Conservation (phyloP, 495 filamentous ascomycete genomes). For the Coniosporium apollinis region DNA sequence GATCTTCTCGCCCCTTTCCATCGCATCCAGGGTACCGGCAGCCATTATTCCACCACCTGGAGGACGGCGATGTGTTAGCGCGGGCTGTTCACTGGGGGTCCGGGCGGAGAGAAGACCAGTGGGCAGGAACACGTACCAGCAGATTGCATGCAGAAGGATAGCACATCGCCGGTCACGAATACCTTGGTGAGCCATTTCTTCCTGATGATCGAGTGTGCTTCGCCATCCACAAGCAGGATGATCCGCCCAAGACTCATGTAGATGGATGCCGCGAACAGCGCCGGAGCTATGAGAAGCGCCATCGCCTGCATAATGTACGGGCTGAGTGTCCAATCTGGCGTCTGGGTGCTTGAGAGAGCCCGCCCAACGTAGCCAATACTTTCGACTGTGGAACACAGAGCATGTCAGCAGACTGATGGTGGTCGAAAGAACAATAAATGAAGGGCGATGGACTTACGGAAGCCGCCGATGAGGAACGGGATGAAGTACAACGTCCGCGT, state of each 20-base stretch:
- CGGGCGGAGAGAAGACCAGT: background rate
- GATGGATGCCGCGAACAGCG: slow-evolving; percentile 28
- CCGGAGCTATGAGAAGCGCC: slow-evolving; percentile 19
- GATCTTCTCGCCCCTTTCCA: slow-evolving; percentile 7
- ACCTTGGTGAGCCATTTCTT: slow-evolving; percentile 25
- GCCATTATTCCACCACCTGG: slow-evolving; percentile 21
- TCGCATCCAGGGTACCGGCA: slow-evolving; percentile 11
- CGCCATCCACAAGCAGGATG: slow-evolving; percentile 28
- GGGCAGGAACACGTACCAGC: slow-evolving; percentile 11
- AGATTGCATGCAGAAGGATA: slow-evolving; percentile 28
- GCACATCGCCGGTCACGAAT: slow-evolving; percentile 31
- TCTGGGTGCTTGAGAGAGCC: slow-evolving; percentile 10
- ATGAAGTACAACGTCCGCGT: slow-evolving; percentile 5
- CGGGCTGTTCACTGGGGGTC: background rate
- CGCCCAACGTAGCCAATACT: slow-evolving; percentile 30
- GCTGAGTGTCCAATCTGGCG: slow-evolving; percentile 6
- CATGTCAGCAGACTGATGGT: background rate
- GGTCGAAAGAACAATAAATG: background rate
- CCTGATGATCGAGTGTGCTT: slow-evolving; percentile 23
- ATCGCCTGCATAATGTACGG: slow-evolving; percentile 22
- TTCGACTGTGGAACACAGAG: slow-evolving; percentile 26
- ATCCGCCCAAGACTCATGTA: slow-evolving; percentile 30
- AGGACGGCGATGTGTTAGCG: background rate
- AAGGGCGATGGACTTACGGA: slow-evolving; percentile 4
- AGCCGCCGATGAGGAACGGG: slow-evolving; percentile 5